Evolutionary conservation across 129 eudicot genomes (phyloP).

Genomic region (Flaveria bidentis): DNA sequence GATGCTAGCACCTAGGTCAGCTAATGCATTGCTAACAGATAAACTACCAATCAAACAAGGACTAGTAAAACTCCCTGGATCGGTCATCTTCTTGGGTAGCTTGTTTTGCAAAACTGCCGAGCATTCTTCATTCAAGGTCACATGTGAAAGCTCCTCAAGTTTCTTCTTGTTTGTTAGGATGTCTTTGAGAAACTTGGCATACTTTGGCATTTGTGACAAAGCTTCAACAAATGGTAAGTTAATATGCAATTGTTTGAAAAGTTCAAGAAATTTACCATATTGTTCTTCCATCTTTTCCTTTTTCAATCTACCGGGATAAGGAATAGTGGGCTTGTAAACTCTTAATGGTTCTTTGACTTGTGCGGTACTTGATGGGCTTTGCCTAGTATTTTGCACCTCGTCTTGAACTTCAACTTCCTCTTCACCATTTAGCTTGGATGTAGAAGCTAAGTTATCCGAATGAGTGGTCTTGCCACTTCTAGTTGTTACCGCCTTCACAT

Average conservation of each 20-base stretch:
- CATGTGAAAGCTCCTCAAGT: background rate
- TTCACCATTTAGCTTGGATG: background rate
- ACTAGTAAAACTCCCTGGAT: conserved; percentile 21
- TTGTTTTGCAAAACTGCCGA: background rate
- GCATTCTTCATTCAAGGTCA: background rate
- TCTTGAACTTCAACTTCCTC: background rate
- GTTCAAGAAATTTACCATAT: background rate
- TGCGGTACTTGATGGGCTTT: background rate
- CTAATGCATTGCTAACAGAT: background rate
- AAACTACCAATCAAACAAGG: background rate
- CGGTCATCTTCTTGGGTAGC: background rate
- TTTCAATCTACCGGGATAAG: too few species aligned
- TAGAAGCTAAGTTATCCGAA: background rate
- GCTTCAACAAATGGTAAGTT: background rate
- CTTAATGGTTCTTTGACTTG: background rate
- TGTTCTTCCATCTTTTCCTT: background rate
- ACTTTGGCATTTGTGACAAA: background rate
- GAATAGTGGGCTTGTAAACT: too few species aligned
- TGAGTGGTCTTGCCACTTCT: background rate
- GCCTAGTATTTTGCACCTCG: background rate
- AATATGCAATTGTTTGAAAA: background rate
- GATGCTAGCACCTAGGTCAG: conserved; percentile 26
- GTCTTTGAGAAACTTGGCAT: background rate
- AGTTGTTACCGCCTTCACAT: background rate
- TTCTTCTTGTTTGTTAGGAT: too few species aligned